Conservation (phyloP, 2,329 filamentous ascomycete genomes). For the Colletotrichum sp. region DNA sequence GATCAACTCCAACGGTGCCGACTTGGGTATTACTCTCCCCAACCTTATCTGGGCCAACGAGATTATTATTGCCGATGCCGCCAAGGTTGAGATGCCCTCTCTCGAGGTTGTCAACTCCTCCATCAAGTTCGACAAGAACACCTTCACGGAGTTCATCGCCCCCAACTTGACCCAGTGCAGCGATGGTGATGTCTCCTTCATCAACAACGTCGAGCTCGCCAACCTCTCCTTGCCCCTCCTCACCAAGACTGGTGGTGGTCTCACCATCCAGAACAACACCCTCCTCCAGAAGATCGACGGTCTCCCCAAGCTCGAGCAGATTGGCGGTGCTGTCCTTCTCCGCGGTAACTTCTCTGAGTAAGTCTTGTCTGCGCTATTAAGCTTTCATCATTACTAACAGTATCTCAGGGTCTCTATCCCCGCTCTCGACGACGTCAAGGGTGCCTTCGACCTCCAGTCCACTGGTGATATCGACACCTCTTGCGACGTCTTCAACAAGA, state of each 20-base stretch:
- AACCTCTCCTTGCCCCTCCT: constrained; percentile 81
- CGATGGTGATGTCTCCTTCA: constrained; percentile 64
- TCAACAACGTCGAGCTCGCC: constrained; percentile 64
- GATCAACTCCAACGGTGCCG: constrained; percentile 80
- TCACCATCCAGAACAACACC: constrained; percentile 92
- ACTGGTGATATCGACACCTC: constrained; percentile 64
- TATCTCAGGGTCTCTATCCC: constrained; percentile 71
- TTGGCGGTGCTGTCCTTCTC: constrained; percentile 84
- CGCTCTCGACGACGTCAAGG: constrained; percentile 68
- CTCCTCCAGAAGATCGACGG: constrained; percentile 67
- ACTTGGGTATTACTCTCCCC: constrained; percentile 75
- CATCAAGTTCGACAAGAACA: constrained; percentile 84
- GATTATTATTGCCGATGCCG: constrained; percentile 74
- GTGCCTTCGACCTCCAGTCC: constrained; percentile 73
- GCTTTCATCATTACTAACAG: not conserved
- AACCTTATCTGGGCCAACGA: constrained; percentile 68
- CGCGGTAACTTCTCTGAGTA: constrained; percentile 77
- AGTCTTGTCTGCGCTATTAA: not conserved
- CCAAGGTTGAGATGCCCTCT: constrained; percentile 73
- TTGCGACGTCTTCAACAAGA: constrained; percentile 59
- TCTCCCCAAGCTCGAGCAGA: constrained; percentile 70
- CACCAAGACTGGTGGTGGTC: constrained; percentile 74
- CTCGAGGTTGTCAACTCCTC: constrained; percentile 78
- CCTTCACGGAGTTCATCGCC: constrained; percentile 63
- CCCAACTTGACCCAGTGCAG: constrained; percentile 75